A percentile compares a stretch with the other conserved stretches of the same genome.
Conservation (phyloP, 2,329 filamentous ascomycete species). For the Parascedosporium putredinis region DNA sequence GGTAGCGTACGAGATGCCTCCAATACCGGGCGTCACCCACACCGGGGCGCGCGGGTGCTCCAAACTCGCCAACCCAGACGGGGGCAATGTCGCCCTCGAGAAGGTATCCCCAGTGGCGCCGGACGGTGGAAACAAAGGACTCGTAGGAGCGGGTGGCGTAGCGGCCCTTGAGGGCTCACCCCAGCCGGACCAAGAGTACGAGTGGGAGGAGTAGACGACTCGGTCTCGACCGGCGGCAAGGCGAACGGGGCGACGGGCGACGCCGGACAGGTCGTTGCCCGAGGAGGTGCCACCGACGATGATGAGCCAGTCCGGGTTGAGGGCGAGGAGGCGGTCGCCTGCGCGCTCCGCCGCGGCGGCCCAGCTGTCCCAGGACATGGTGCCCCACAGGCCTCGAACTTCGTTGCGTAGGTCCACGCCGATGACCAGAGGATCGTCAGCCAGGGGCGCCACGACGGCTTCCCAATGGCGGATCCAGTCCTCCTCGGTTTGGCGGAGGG, state of each 20-base stretch:
- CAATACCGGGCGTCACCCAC: conserved; percentile 55
- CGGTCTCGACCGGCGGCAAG: conserved; percentile 39
- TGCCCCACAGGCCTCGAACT: conserved; percentile 58
- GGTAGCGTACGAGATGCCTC: conserved; percentile 49
- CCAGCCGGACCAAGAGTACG: conserved; percentile 63
- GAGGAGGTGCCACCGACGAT: conserved; percentile 59
- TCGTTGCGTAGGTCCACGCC: conserved; percentile 60
- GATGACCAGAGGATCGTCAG: conserved; percentile 50
- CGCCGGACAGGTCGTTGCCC: conserved; percentile 53
- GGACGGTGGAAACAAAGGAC: conserved; percentile 54
- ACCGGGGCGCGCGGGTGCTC: conserved; percentile 42
- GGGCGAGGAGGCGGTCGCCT: conserved; percentile 46
- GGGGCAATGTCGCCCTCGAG: conserved; percentile 35
- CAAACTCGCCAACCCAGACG: conserved; percentile 61
- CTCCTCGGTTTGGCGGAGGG: conserved; percentile 51
- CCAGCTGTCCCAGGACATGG: conserved; percentile 56
- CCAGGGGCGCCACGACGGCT: conserved; percentile 48
- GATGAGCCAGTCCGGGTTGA: conserved; percentile 56
- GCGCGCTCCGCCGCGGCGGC: conserved; percentile 53
- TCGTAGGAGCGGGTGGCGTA: conserved; percentile 51
- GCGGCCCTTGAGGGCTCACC: conserved; percentile 37
- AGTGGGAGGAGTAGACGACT: conserved; percentile 58
- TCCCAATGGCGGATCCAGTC: conserved; percentile 59
- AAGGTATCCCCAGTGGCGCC: conserved; percentile 56
- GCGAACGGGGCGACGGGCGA: conserved; percentile 41